phyloP scores from a whole-genome alignment of 345 rosid species.

The Citrus mangshanensis region DNA sequence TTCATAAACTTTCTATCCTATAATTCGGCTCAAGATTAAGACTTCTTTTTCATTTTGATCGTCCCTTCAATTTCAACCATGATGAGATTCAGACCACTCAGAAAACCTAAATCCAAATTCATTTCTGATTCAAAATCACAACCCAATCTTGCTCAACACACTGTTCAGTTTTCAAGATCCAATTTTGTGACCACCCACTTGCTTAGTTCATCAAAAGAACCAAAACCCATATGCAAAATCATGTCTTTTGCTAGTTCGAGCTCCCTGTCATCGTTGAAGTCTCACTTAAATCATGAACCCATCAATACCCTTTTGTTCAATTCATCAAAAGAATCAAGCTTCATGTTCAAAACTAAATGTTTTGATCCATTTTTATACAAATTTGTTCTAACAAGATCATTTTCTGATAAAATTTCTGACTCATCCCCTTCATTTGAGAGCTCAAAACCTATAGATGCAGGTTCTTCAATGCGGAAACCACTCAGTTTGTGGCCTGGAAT shows the following conservation, averaged over 20 bases:
- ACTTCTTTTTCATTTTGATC: not conserved
- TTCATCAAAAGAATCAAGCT: conserved; percentile 7
- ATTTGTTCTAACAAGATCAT: conserved; percentile 16
- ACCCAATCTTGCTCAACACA: not conserved
- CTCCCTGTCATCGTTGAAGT: not conserved
- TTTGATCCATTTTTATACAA: not conserved
- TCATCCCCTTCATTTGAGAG: conserved; percentile 18
- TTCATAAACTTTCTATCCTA: no score
- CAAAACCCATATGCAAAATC: conserved; percentile 5
- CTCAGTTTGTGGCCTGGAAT: conserved; percentile 94
- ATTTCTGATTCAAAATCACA: not conserved
- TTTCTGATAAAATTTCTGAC: conserved; percentile 23
- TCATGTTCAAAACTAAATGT: not conserved
- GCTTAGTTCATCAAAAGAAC: not conserved
- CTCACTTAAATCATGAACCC: not conserved
- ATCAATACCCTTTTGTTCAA: conserved; percentile 7
- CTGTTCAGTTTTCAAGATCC: not conserved
- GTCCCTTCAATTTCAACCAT: not conserved
- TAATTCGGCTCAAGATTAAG: not conserved
- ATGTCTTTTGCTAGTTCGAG: not conserved
- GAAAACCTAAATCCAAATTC: not conserved
- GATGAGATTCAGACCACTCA: conserved; percentile 10
- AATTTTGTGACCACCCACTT: not conserved
- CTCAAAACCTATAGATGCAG: conserved; percentile 65
- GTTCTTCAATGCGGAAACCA: conserved; percentile 75